These are phyloP conservation scores for Nannizziopsis barbatae DNA, from an alignment of 2,329 filamentous ascomycete species.

Conservation along the genomic window DNA sequence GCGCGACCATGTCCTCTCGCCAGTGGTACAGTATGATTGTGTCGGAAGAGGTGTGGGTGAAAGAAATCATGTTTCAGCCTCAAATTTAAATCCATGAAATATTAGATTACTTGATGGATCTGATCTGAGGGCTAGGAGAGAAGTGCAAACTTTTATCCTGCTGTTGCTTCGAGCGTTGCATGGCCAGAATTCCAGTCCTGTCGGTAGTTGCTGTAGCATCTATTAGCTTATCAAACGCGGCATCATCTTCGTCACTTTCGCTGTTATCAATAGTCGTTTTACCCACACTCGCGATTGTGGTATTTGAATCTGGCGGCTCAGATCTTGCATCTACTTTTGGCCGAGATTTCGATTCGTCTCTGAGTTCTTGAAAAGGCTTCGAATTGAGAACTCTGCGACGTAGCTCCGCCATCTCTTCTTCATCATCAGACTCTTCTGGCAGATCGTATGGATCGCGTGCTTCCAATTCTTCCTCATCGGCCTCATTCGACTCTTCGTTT, in stretches of 20 bases:
- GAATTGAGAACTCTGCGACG: slow-evolving; percentile 81
- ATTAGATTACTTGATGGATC: background rate
- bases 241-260: slow-evolving; percentile 57
- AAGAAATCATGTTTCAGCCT: no score
- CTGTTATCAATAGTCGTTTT: slow-evolving; percentile 58
- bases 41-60: no score
- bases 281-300: slow-evolving; percentile 39
- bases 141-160: slow-evolving; percentile 3
- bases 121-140: background rate
- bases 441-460: slow-evolving; percentile 59
- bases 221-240: slow-evolving; percentile 87
- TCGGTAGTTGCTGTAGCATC: slow-evolving; percentile 83
- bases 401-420: slow-evolving; percentile 87
- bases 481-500: slow-evolving; percentile 36
- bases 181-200: slow-evolving; percentile 59
- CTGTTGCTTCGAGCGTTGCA: slow-evolving; percentile 41
- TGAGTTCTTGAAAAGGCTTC: slow-evolving; percentile 57
- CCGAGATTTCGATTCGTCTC: slow-evolving; percentile 42
- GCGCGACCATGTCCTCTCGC: no score
- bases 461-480: slow-evolving; percentile 38
- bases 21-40: no score
- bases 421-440: slow-evolving; percentile 69
- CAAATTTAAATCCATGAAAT: no score
- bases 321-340: slow-evolving; percentile 54
- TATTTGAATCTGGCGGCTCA: slow-evolving; percentile 29